Evolutionary conservation across 805 yeast genomes (phyloP).

Genomic region (Pichia deserticola): DNA sequence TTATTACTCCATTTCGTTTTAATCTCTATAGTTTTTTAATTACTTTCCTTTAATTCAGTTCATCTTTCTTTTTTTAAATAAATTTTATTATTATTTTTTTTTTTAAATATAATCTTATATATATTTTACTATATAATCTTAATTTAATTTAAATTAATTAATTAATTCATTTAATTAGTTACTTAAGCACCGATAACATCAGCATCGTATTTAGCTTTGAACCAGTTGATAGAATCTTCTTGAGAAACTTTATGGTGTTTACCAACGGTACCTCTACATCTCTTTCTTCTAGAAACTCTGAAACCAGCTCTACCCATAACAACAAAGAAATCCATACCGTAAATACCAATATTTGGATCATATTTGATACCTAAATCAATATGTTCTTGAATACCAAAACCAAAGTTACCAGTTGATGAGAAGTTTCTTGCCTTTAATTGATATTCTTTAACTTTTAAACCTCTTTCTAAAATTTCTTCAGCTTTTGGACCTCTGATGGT

Average conservation of each 20-base stretch:
- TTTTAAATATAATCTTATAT: too few relatives aligned
- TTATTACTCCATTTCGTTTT: too few relatives aligned
- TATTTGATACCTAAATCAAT: conserved; percentile 99
- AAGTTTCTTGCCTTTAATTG: conserved; percentile 92
- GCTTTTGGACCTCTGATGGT: conserved; percentile 99
- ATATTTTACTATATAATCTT: too few relatives aligned
- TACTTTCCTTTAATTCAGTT: too few relatives aligned
- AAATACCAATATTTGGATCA: conserved; percentile 98
- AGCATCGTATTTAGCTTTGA: conserved; percentile 99
- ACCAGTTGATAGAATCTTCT: conserved; percentile 96
- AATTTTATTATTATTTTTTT: too few relatives aligned
- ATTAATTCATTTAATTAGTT: neutral
- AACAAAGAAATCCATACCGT: conserved; percentile 99
- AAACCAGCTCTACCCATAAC: conserved; percentile 99
- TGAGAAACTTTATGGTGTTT: conserved; percentile 84
- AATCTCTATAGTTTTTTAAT: too few relatives aligned
- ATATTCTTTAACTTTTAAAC: conserved; percentile 99
- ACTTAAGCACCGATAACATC: conserved; percentile 76
- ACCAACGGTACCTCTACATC: conserved; percentile 83
- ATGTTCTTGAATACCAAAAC: conserved; percentile 99
- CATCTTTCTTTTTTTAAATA: too few relatives aligned
- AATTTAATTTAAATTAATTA: too few relatives aligned
- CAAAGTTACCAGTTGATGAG: conserved; percentile 99
- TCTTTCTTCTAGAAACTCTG: conserved; percentile 98
- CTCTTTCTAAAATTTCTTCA: conserved; percentile 99